phyloP scores from a whole-genome alignment of 2,329 filamentous ascomycete species.

The Fusarium sarcochroum region DNA sequence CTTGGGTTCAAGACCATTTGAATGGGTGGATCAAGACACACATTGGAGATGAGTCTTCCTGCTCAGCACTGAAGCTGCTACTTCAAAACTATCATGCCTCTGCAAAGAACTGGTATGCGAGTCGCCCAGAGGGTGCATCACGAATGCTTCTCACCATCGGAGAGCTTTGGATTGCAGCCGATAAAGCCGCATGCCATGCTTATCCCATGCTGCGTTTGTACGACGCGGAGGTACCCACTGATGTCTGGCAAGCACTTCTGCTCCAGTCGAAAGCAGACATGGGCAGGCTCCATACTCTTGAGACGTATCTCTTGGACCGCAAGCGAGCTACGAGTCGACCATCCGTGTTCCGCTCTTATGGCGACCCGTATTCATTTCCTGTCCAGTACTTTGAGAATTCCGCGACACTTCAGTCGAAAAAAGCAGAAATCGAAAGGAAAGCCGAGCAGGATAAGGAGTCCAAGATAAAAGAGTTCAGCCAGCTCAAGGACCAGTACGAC shows the following conservation, averaged over 20 bases:
- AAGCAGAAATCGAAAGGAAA: constrained; percentile 54
- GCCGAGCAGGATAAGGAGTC: constrained; percentile 47
- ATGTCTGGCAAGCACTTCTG: constrained; percentile 60
- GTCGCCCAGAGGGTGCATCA: constrained; percentile 63
- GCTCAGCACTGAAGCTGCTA: constrained; percentile 47
- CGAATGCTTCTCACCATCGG: constrained; percentile 68
- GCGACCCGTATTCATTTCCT: constrained; percentile 26
- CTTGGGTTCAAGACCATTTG: constrained; percentile 62
- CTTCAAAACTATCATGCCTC: constrained; percentile 55
- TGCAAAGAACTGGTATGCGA: constrained; percentile 53
- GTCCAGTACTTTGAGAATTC: constrained; percentile 41
- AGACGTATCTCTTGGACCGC: constrained; percentile 57
- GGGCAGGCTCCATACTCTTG: constrained; percentile 59
- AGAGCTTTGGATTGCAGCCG: constrained; percentile 72
- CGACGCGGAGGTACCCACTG: constrained; percentile 57
- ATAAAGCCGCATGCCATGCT: constrained; percentile 59
- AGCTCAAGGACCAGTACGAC: constrained; percentile 10
- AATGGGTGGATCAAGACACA: constrained; percentile 55
- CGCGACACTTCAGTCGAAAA: constrained; percentile 53
- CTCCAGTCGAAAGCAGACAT: constrained; percentile 62
- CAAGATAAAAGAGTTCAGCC: constrained; percentile 33
- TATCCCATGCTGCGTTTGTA: constrained; percentile 63
- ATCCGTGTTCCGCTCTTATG: constrained; percentile 40
- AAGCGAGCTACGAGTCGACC: background rate
- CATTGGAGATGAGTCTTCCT: constrained; percentile 43